phyloP scores from a whole-genome alignment of 2,329 filamentous ascomycete species.

The Nectriaceae sp. region DNA sequence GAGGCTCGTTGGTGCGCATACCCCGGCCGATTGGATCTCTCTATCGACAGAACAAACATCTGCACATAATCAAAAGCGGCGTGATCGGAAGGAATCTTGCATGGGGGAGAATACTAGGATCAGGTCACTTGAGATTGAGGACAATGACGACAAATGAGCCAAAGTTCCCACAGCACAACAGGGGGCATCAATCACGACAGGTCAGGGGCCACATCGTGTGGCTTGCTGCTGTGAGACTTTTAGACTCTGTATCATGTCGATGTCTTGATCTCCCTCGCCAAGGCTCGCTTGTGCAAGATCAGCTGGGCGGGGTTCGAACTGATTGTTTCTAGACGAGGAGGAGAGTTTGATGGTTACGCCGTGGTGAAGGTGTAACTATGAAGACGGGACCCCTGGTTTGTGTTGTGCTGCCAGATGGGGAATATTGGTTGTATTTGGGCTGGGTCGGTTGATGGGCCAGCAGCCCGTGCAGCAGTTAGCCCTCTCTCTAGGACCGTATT shows the following conservation, averaged over 20 bases:
- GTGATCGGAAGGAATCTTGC: not conserved
- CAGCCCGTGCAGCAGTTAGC: not conserved
- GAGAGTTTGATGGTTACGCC: no score
- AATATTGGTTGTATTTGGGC: not conserved
- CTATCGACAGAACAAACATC: not conserved
- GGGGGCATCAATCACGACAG: not conserved
- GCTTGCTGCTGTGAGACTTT: not conserved
- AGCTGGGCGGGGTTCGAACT: no score
- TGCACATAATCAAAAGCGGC: not conserved
- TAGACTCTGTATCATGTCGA: not conserved
- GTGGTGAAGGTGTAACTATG: no score
- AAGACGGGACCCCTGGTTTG: no score
- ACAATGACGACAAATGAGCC: not conserved
- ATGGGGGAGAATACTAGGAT: not conserved
- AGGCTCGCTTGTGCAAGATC: no score
- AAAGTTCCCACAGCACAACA: not conserved
- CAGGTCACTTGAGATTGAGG: not conserved
- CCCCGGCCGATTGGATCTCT: not conserved
- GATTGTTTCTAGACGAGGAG: no score
- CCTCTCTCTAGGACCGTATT: no score
- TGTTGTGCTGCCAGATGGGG: no score
- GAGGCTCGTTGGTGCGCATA: not conserved
- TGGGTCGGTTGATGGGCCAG: slow-evolving; percentile 11
- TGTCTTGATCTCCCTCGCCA: no score
- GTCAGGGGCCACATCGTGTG: not conserved